Percentiles rank a stretch among this genome's conserved stretches.
Conservation (phyloP, 2,329 filamentous ascomycete genomes). For the Monosporascus sp. region DNA sequence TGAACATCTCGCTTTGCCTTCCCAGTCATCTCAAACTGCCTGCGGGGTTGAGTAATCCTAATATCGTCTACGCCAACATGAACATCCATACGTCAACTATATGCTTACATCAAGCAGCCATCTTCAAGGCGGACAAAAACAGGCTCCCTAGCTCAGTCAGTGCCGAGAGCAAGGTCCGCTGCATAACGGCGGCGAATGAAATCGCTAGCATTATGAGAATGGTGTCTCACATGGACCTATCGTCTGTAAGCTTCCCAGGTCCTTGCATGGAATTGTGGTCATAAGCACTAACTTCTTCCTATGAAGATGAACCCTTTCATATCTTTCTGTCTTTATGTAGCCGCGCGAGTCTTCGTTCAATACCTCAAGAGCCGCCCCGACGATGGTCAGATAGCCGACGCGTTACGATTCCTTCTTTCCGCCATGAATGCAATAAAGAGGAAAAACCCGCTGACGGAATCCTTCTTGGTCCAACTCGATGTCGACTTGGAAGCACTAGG, state of each 20-base stretch:
- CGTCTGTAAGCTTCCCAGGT: constrained; percentile 54
- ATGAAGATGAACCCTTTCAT: constrained; percentile 88
- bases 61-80: constrained; percentile 93
- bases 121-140: constrained; percentile 94
- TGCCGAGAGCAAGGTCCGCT: constrained; percentile 86
- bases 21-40: constrained; percentile 77
- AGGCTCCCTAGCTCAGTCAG: constrained; percentile 70
- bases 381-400: constrained; percentile 71
- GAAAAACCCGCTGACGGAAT: constrained; percentile 87
- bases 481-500: constrained; percentile 79
- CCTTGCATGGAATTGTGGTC: background rate
- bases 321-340: constrained; percentile 93
- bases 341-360: constrained; percentile 89
- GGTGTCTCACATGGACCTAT: constrained; percentile 84
- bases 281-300: constrained; percentile 8
- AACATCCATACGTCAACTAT: constrained; percentile 95
- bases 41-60: constrained; percentile 67
- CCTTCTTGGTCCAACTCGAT: constrained; percentile 88
- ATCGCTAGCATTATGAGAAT: constrained; percentile 94
- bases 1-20: constrained; percentile 81
- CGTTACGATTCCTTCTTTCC: constrained; percentile 81
- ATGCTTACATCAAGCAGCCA: constrained; percentile 95
- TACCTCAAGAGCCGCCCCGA: constrained; percentile 92
- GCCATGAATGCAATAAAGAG: constrained; percentile 87
- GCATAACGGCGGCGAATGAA: constrained; percentile 88